phyloP scores from a whole-genome alignment of 495 filamentous ascomycete species.

The Amniculicola lignicola region DNA sequence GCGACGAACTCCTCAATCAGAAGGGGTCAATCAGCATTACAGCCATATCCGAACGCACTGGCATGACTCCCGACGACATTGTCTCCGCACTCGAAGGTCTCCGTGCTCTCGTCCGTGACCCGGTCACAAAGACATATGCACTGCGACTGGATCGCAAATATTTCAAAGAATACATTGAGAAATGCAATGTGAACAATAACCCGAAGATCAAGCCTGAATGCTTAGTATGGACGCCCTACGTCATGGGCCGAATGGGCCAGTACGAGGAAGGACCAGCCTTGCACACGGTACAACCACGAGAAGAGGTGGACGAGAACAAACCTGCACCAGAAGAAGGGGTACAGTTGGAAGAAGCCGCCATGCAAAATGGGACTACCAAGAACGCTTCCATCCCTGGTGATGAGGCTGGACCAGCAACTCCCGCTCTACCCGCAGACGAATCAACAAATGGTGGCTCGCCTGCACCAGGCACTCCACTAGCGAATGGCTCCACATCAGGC shows the following conservation, averaged over 20 bases:
- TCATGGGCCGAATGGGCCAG: conserved; percentile 85
- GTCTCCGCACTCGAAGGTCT: conserved; percentile 88
- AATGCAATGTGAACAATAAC: conserved; percentile 83
- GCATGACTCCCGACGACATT: conserved; percentile 94
- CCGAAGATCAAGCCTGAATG: conserved; percentile 76
- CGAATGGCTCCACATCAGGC: conserved; percentile 27
- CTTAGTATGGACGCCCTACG: conserved; percentile 94
- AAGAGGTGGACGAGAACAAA: conserved; percentile 57
- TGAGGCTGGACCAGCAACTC: conserved; percentile 11
- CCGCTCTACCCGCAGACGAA: conserved; percentile 17
- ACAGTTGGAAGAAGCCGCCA: conserved; percentile 32
- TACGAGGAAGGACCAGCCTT: conserved; percentile 80
- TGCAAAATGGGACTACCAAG: conserved; percentile 26
- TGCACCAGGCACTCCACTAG: conserved; percentile 23
- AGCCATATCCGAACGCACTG: conserved; percentile 83
- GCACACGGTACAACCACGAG: conserved; percentile 82
- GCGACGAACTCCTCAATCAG: conserved; percentile 69
- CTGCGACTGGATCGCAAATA: conserved; percentile 79
- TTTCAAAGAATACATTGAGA: conserved; percentile 77
- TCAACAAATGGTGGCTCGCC: conserved; percentile 20
- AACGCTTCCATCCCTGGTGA: conserved; percentile 6
- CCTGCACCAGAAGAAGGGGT: conserved; percentile 42
- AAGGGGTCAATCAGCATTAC: conserved; percentile 62
- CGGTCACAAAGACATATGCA: conserved; percentile 81
- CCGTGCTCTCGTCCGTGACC: conserved; percentile 83